Conservation (phyloP, 2,329 filamentous ascomycete species). For the Fusarium heterosporum region DNA sequence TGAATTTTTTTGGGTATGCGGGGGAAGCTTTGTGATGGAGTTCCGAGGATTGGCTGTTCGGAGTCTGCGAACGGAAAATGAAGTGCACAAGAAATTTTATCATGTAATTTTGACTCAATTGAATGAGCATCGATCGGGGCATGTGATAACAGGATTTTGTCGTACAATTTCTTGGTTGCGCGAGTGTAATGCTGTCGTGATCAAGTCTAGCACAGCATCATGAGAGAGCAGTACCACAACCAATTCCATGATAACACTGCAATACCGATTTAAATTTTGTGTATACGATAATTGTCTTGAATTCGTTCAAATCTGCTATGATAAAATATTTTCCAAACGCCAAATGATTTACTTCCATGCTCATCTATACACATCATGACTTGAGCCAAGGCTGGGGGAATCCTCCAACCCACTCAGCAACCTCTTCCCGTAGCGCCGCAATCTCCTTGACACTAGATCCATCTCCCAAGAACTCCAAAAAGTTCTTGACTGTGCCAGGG, state of each 20-base stretch:
- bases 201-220: constrained; percentile 2
- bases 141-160: neutral
- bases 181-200: neutral
- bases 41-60: constrained; percentile 30
- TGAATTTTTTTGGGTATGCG: constrained; percentile 22
- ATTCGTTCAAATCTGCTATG: constrained; percentile 8
- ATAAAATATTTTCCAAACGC: constrained; percentile 29
- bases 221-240: constrained; percentile 3
- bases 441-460: constrained; percentile 75
- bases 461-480: constrained; percentile 73
- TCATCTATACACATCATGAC: constrained; percentile 32
- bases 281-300: neutral
- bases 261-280: neutral
- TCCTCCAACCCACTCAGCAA: constrained; percentile 76
- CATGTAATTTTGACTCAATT: constrained; percentile 27
- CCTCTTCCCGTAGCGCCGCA: constrained; percentile 73
- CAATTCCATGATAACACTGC: neutral
- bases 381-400: constrained; percentile 49
- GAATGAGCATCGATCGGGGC: neutral
- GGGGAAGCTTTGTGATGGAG: constrained; percentile 23
- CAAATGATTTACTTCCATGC: constrained; percentile 8
- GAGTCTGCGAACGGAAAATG: constrained; percentile 25
- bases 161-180: neutral
- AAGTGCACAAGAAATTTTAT: constrained; percentile 16
- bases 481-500: constrained; percentile 71